A percentile compares a stretch with the other conserved stretches of the same genome.
phyloP scores from a whole-genome alignment of 768 basidiomycete genomes.

The Leccinum imitatum region DNA sequence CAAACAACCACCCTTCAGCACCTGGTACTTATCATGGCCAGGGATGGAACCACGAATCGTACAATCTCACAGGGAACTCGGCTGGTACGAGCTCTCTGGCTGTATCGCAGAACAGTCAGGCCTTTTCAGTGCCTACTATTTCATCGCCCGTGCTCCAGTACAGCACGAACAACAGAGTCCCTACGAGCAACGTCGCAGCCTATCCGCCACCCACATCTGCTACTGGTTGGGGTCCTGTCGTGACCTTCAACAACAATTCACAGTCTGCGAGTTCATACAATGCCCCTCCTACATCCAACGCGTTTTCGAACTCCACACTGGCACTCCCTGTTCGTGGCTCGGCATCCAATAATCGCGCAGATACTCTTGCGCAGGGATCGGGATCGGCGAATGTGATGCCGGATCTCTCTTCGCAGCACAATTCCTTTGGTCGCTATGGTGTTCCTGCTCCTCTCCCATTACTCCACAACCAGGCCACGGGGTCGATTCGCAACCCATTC shows the following conservation, averaged over 20 bases:
- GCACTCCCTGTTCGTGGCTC: background rate
- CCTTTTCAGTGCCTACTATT: background rate
- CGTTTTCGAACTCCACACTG: background rate
- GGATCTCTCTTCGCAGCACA: background rate
- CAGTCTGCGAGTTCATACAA: too few species aligned
- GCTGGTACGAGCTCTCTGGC: background rate
- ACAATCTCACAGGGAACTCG: background rate
- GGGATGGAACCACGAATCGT: background rate
- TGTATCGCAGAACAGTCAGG: background rate
- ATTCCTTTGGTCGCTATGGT: background rate
- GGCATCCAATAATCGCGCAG: background rate
- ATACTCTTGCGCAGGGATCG: background rate
- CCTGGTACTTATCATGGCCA: background rate
- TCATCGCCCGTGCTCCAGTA: background rate
- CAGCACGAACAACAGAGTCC: background rate
- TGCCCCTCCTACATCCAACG: too few species aligned
- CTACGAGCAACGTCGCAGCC: background rate
- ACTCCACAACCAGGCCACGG: background rate
- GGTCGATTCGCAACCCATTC: background rate
- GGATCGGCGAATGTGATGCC: background rate
- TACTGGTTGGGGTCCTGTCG: too few species aligned
- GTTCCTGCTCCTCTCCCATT: background rate
- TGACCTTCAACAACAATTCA: too few species aligned
- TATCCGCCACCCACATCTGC: background rate
- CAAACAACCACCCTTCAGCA: background rate